Conservation (phyloP, 2,329 filamentous ascomycete genomes). For the Pseudocercospora cruenta region DNA sequence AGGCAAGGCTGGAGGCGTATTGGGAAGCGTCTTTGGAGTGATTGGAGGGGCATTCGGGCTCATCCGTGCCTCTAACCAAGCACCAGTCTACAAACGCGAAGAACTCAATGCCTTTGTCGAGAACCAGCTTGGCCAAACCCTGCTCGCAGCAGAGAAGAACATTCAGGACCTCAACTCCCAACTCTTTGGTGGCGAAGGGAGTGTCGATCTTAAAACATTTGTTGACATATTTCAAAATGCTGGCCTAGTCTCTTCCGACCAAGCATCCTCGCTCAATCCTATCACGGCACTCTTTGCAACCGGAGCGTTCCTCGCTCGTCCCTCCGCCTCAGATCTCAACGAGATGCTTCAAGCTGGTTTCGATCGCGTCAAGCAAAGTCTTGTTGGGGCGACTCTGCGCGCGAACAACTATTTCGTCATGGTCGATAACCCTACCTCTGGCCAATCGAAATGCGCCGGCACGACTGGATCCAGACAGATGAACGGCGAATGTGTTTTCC, state of each 20-base stretch:
- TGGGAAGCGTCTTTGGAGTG: neutral
- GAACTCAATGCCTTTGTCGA: neutral
- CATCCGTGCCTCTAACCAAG: neutral
- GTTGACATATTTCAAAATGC: neutral
- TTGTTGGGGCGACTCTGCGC: neutral
- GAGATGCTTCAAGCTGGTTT: neutral
- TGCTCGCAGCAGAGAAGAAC: neutral
- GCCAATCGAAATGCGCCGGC: neutral
- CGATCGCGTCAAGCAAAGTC: neutral
- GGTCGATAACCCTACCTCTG: neutral
- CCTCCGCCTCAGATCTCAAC: neutral
- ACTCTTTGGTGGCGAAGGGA: neutral
- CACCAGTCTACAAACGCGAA: neutral
- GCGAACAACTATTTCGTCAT: neutral
- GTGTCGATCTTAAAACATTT: neutral
- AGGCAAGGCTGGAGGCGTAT: neutral
- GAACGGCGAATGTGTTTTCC: neutral
- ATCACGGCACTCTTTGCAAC: neutral
- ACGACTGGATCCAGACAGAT: neutral
- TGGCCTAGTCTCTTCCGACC: neutral
- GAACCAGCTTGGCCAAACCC: neutral
- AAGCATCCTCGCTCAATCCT: neutral
- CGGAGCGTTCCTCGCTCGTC: neutral
- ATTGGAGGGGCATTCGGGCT: neutral
- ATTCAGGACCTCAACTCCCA: neutral